Percentiles rank a stretch among this genome's conserved stretches.
These are phyloP conservation scores for Fusarium tuaranense DNA, from an alignment of 2,329 filamentous ascomycete species.

Conservation along the genomic window DNA sequence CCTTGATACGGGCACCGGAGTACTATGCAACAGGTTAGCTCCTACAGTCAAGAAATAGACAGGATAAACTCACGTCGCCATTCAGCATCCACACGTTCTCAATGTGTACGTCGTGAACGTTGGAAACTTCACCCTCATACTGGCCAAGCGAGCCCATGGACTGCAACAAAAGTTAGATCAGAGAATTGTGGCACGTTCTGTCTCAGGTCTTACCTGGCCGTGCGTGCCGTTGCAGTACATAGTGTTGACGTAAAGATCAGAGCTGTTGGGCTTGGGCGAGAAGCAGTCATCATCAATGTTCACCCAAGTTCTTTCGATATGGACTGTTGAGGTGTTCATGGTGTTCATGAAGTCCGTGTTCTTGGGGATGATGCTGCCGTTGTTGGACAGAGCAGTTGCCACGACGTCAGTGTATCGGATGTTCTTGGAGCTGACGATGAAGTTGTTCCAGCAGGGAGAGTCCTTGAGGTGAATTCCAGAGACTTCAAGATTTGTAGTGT, in stretches of 20 bases:
- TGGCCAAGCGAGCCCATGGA: conserved; percentile 69
- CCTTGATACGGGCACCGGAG: conserved; percentile 70
- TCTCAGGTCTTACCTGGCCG: conserved; percentile 52
- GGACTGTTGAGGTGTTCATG: conserved; percentile 66
- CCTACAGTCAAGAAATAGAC: accelerated
- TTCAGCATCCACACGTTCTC: conserved; percentile 69
- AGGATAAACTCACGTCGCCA: conserved; percentile 42
- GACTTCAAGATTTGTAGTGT: conserved; percentile 68
- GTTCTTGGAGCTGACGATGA: conserved; percentile 67
- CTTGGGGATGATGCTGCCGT: conserved; percentile 60
- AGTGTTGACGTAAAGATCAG: conserved; percentile 68
- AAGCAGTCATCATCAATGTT: conserved; percentile 72
- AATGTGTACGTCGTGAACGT: conserved; percentile 67
- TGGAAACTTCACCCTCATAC: conserved; percentile 65
- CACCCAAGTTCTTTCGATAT: conserved; percentile 62
- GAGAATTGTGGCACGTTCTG: conserved; percentile 32
- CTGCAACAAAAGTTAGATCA: not conserved
- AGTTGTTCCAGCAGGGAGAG: conserved; percentile 74
- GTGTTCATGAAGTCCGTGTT: conserved; percentile 75
- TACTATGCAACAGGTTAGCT: not conserved
- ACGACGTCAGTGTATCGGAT: conserved; percentile 65
- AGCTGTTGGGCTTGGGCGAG: conserved; percentile 70
- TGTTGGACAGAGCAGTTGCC: conserved; percentile 64
- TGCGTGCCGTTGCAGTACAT: conserved; percentile 71
- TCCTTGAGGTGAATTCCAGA: conserved; percentile 70